Percentiles rank a stretch among this genome's conserved stretches.
These are phyloP conservation scores for Caloboletus inedulis DNA, from an alignment of 1,284 basidiomycete species.

Conservation along the genomic window DNA sequence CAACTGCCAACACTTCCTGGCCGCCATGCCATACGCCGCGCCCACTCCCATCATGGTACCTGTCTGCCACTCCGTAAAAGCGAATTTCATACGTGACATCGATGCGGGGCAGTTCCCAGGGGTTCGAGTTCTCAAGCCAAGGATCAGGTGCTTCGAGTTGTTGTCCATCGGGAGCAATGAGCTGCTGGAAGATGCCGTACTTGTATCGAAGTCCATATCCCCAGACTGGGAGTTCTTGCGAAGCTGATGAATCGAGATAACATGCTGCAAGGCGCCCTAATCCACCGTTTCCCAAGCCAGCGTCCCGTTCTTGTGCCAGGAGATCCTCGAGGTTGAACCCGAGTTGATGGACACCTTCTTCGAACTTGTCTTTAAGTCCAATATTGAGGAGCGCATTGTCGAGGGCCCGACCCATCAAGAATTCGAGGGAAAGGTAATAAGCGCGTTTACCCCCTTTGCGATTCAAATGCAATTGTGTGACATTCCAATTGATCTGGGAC, in stretches of 20 bases:
- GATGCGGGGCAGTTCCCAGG: constrained; percentile 85
- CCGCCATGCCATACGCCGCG: constrained; percentile 83
- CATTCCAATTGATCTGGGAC: constrained; percentile 72
- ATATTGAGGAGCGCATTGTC: constrained; percentile 90
- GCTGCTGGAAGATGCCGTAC: constrained; percentile 94
- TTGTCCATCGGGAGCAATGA: constrained; percentile 79
- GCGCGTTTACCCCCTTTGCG: constrained; percentile 76
- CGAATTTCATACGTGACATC: constrained; percentile 81
- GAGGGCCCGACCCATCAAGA: constrained; percentile 84
- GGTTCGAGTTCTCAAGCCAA: constrained; percentile 85
- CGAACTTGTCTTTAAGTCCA: constrained; percentile 74
- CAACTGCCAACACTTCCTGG: constrained; percentile 86
- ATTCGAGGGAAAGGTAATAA: constrained; percentile 90
- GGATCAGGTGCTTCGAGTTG: constrained; percentile 92
- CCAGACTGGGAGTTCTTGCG: constrained; percentile 81
- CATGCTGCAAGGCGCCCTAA: constrained; percentile 91
- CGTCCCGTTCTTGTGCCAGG: constrained; percentile 84
- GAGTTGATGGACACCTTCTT: constrained; percentile 64
- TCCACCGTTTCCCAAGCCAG: constrained; percentile 85
- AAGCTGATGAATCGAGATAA: constrained; percentile 84
- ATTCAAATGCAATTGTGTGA: constrained; percentile 68
- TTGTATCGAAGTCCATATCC: constrained; percentile 87
- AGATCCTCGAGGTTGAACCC: constrained; percentile 88
- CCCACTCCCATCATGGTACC: constrained; percentile 55
- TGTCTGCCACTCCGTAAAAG: constrained; percentile 82